Conservation (phyloP, 176 grass and related monocot species). For the Avena atlantica region DNA sequence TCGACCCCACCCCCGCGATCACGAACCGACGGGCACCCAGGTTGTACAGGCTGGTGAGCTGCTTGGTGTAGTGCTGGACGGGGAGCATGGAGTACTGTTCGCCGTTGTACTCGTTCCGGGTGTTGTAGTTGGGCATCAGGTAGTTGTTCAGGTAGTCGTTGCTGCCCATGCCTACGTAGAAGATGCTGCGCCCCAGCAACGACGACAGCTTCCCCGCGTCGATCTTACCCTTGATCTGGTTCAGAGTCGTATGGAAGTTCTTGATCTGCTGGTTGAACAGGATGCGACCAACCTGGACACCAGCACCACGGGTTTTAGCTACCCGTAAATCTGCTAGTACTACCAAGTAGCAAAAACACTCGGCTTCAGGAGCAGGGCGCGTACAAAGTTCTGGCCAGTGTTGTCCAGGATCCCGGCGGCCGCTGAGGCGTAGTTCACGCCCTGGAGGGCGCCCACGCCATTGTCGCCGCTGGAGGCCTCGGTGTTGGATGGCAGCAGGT, state of each 20-base stretch:
- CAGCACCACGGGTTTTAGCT: no score
- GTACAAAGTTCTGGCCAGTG: constrained; percentile 58
- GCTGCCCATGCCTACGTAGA: constrained; percentile 94
- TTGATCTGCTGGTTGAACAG: constrained; percentile 95
- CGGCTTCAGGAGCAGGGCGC: no score
- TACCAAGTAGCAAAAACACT: no score
- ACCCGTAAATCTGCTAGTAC: no score
- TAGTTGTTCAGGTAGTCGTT: constrained; percentile 99
- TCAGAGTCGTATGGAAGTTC: constrained; percentile 84
- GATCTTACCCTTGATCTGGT: constrained; percentile 45
- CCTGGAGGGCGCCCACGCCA: constrained; percentile 14
- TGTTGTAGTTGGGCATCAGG: constrained; percentile 96
- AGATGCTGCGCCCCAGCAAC: constrained; percentile 66
- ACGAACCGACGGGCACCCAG: constrained; percentile 75
- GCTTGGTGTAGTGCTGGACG: constrained; percentile 75
- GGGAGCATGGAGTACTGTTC: constrained; percentile 82
- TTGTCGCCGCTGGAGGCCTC: constrained; percentile 27
- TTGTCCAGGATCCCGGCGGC: constrained; percentile 68
- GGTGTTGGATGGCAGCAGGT: constrained; percentile 50
- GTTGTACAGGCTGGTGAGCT: constrained; percentile 77
- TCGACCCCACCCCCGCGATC: constrained; percentile 76
- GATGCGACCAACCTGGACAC: constrained; percentile 64
- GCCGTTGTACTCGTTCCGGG: constrained; percentile 76
- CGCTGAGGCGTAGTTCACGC: constrained; percentile 69
- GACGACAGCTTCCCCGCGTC: constrained; percentile 42